Evolutionary conservation across 1,284 basidiomycete genomes (phyloP).

Genomic region (Sporisorium graminicola): DNA sequence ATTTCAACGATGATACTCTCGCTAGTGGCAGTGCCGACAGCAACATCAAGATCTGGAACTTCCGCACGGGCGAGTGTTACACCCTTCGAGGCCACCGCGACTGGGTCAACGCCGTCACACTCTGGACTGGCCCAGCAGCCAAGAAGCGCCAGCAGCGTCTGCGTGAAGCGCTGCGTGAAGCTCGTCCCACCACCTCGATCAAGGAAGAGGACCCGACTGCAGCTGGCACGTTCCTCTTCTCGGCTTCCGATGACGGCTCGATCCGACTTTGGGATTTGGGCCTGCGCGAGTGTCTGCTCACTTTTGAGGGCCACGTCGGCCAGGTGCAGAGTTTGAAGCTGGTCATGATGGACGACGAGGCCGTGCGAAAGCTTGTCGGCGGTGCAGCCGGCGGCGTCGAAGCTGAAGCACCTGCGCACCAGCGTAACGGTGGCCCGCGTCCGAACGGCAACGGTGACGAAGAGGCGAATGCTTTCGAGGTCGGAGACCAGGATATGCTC

Average conservation of each 20-base stretch:
- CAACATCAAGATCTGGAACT: slow-evolving; percentile 80
- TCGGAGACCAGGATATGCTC: slow-evolving; percentile 43
- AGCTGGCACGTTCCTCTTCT: slow-evolving; percentile 77
- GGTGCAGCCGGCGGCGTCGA: slow-evolving; percentile 64
- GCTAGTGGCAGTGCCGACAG: slow-evolving; percentile 73
- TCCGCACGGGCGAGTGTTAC: slow-evolving; percentile 90
- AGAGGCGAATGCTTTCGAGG: background rate
- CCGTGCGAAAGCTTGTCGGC: slow-evolving; percentile 60
- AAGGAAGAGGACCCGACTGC: slow-evolving; percentile 44
- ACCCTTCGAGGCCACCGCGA: slow-evolving; percentile 91
- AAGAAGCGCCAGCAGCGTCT: slow-evolving; percentile 41
- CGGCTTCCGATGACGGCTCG: slow-evolving; percentile 92
- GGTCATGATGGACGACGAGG: slow-evolving; percentile 72
- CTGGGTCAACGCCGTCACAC: slow-evolving; percentile 94
- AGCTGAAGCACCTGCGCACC: slow-evolving; percentile 30
- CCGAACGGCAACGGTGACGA: slow-evolving; percentile 13
- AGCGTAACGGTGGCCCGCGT: slow-evolving; percentile 10
- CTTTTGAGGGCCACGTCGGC: slow-evolving; percentile 89
- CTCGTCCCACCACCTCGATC: slow-evolving; percentile 73
- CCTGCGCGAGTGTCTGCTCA: slow-evolving; percentile 82
- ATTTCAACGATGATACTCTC: slow-evolving; percentile 91
- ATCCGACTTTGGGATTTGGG: slow-evolving; percentile 95
- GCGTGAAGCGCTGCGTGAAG: slow-evolving; percentile 44
- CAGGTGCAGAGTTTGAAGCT: slow-evolving; percentile 93
- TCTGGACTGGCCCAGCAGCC: slow-evolving; percentile 84